These are phyloP conservation scores for Amanita inopinata DNA, from an alignment of 768 basidiomycete genomes.

Conservation along the genomic window DNA sequence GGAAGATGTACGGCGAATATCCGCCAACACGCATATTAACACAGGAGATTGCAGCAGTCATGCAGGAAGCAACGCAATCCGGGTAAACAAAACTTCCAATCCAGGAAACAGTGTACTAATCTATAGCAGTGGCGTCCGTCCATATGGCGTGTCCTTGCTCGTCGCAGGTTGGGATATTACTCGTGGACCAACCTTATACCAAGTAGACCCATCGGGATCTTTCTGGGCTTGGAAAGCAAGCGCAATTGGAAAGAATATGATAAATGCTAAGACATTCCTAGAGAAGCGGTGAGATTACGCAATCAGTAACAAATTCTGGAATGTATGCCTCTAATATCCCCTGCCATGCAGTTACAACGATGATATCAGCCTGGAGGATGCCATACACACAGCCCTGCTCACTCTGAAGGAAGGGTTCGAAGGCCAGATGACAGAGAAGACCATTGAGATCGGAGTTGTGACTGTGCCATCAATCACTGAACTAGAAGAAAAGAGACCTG, in stretches of 20 bases:
- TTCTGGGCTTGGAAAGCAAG: constrained; percentile 99
- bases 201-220: constrained; percentile 97
- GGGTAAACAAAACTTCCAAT: constrained; percentile 50
- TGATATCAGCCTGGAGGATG: constrained; percentile 97
- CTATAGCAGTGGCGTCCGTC: constrained; percentile 80
- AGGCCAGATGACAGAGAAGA: constrained; percentile 99
- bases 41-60: constrained; percentile 94
- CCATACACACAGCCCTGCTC: constrained; percentile 95
- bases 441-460: constrained; percentile 96
- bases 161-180: constrained; percentile 95
- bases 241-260: constrained; percentile 99
- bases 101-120: constrained; percentile 14
- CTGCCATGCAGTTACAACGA: constrained; percentile 78
- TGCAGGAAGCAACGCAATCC: constrained; percentile 98
- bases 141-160: constrained; percentile 95
- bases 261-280: constrained; percentile 98
- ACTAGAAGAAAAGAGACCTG: constrained; percentile 62
- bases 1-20: constrained; percentile 99
- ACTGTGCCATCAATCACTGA: constrained; percentile 74
- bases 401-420: constrained; percentile 99
- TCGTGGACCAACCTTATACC: constrained; percentile 95
- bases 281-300: constrained; percentile 78
- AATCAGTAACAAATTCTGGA: constrained; percentile 13
- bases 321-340: constrained; percentile 15
- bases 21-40: constrained; percentile 94